Percentiles rank a stretch among this genome's conserved stretches.
phyloP scores from a whole-genome alignment of 2,329 filamentous ascomycete genomes.

The Elsinoe fawcettii region DNA sequence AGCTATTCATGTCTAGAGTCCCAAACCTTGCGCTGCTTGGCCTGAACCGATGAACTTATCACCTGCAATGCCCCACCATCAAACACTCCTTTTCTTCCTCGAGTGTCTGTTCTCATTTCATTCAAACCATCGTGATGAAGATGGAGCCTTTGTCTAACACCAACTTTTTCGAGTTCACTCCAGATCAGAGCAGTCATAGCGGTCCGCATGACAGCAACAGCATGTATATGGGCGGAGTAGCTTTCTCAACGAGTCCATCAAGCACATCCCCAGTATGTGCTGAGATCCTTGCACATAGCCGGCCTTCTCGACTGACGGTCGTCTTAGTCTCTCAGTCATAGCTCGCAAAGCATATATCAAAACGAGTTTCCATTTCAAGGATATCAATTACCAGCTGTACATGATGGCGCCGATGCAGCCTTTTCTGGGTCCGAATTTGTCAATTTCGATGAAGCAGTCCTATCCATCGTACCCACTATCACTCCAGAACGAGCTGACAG shows the following conservation, averaged over 20 bases:
- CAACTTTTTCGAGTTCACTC: background rate
- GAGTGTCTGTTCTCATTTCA: background rate
- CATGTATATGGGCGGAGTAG: background rate
- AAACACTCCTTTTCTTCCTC: background rate
- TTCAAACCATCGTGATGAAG: background rate
- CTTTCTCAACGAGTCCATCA: background rate
- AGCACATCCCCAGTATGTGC: background rate
- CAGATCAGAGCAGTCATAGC: background rate
- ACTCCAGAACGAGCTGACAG: background rate
- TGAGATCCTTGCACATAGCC: background rate
- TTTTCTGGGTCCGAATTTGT: background rate
- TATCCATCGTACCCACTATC: background rate
- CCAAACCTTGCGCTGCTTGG: background rate
- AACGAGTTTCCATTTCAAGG: background rate
- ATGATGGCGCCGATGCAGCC: background rate
- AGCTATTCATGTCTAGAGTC: background rate
- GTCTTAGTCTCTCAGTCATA: background rate
- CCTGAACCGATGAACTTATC: background rate
- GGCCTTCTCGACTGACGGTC: background rate
- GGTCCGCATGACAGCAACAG: background rate
- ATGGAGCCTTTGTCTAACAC: background rate
- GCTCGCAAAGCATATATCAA: background rate
- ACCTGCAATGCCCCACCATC: background rate
- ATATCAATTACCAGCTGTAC: background rate
- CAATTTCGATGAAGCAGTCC: background rate